These are phyloP conservation scores for Gloeostereum incarnatum DNA, from an alignment of 768 basidiomycete genomes.

Conservation along the genomic window DNA sequence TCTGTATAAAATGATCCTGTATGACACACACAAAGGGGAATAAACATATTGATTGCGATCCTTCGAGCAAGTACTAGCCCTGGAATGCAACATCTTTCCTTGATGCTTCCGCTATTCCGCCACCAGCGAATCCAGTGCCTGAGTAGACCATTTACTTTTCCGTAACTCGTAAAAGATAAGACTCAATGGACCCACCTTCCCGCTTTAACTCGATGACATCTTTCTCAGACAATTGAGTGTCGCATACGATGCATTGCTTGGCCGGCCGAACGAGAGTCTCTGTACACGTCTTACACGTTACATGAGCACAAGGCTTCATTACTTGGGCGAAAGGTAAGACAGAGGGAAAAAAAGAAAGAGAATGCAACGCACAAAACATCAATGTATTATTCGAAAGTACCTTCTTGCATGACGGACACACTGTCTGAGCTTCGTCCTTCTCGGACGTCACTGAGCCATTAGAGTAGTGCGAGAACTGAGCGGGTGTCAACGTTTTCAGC, in stretches of 20 bases:
- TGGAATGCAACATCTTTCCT: constrained; percentile 81
- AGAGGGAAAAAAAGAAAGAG: background rate
- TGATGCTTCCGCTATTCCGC: constrained; percentile 87
- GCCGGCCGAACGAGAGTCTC: constrained; percentile 74
- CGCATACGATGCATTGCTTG: constrained; percentile 85
- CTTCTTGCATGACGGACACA: constrained; percentile 87
- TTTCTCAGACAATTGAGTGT: constrained; percentile 48
- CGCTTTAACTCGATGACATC: constrained; percentile 80
- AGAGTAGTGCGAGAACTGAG: constrained; percentile 63
- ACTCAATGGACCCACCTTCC: constrained; percentile 49
- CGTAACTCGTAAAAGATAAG: background rate
- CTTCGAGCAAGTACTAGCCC: constrained; percentile 31
- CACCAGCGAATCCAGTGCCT: constrained; percentile 93
- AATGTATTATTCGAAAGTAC: constrained; percentile 69
- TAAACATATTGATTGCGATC: constrained; percentile 1
- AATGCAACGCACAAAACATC: constrained; percentile 47
- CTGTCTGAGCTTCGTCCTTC: constrained; percentile 53
- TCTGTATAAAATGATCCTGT: too few species aligned
- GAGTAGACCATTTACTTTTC: background rate
- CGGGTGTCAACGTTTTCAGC: constrained; percentile 72
- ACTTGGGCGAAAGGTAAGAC: constrained; percentile 28
- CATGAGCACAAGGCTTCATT: constrained; percentile 84
- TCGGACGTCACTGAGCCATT: constrained; percentile 26
- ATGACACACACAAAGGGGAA: too few species aligned
- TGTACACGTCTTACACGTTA: constrained; percentile 84